A percentile compares a stretch with the other conserved stretches of the same genome.
Evolutionary conservation across 345 rosid genomes (phyloP).

Genomic region (Leavenworthia alabamica): DNA sequence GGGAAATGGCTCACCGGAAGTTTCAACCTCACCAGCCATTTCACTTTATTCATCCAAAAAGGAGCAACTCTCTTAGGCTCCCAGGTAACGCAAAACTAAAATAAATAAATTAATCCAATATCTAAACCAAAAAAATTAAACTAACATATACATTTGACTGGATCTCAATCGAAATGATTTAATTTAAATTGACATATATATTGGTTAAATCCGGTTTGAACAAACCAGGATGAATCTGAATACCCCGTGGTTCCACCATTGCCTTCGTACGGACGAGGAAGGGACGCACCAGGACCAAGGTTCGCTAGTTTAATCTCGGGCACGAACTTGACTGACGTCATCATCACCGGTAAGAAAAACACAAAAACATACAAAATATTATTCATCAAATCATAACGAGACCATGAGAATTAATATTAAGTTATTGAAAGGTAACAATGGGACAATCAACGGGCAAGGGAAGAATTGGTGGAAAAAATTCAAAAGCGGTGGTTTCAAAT

Average conservation of each 20-base stretch:
- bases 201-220: slow-evolving; percentile 9
- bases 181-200: no score
- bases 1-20: background rate
- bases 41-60: slow-evolving; percentile 57
- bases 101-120: no score
- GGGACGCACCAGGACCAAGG: slow-evolving; percentile 56
- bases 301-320: slow-evolving; percentile 58
- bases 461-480: slow-evolving; percentile 65
- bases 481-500: slow-evolving; percentile 35
- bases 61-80: slow-evolving; percentile 64
- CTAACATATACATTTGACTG: no score
- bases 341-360: slow-evolving; percentile 53
- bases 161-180: no score
- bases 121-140: no score
- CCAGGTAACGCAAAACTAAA: slow-evolving; percentile 36
- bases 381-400: no score
- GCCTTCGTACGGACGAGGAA: slow-evolving; percentile 69
- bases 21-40: slow-evolving; percentile 40
- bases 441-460: slow-evolving; percentile 82
- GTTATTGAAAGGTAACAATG: slow-evolving; percentile 49
- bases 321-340: slow-evolving; percentile 63
- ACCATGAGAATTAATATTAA: no score
- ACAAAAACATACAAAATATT: no score
- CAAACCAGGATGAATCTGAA: slow-evolving; percentile 42
- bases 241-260: slow-evolving; percentile 47